A percentile compares a stretch with the other conserved stretches of the same genome.
These are phyloP conservation scores for Sporobolomyces roseus DNA, from an alignment of 768 basidiomycete species.

Conservation along the genomic window DNA sequence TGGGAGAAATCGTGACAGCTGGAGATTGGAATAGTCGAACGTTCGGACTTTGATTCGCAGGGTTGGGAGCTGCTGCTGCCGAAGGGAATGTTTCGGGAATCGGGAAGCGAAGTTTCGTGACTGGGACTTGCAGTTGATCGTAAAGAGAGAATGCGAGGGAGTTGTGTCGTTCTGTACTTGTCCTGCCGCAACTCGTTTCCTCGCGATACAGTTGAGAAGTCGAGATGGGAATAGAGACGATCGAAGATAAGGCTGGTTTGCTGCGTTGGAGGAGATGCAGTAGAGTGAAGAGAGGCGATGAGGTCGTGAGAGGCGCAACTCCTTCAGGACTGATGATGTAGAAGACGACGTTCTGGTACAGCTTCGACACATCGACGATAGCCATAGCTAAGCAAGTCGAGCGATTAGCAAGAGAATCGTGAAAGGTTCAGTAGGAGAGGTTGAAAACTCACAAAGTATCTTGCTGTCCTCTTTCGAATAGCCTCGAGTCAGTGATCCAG, in stretches of 20 bases:
- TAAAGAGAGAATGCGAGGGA: slow-evolving; percentile 27
- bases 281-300: slow-evolving; percentile 18
- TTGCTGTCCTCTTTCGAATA: slow-evolving; percentile 19
- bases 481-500: slow-evolving; percentile 3
- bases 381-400: background rate
- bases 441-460: slow-evolving; percentile 15
- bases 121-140: slow-evolving; percentile 33
- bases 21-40: slow-evolving; percentile 30
- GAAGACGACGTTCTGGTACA: slow-evolving; percentile 26
- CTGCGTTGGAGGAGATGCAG: slow-evolving; percentile 27
- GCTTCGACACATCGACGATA: slow-evolving; percentile 13
- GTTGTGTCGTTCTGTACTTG: background rate
- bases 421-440: background rate
- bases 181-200: background rate
- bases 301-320: background rate
- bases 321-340: slow-evolving; percentile 18
- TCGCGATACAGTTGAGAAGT: slow-evolving; percentile 3
- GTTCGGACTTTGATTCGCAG: slow-evolving; percentile 9
- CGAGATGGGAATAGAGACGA: slow-evolving; percentile 17
- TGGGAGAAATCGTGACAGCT: slow-evolving; percentile 24
- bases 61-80: background rate
- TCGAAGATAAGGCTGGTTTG: background rate
- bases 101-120: slow-evolving; percentile 24
- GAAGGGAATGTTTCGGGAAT: slow-evolving; percentile 39
- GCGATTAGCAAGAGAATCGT: background rate